A percentile compares a stretch with the other conserved stretches of the same genome.
Conservation (phyloP, 2,329 filamentous ascomycete genomes). For the Alternaria triticina region DNA sequence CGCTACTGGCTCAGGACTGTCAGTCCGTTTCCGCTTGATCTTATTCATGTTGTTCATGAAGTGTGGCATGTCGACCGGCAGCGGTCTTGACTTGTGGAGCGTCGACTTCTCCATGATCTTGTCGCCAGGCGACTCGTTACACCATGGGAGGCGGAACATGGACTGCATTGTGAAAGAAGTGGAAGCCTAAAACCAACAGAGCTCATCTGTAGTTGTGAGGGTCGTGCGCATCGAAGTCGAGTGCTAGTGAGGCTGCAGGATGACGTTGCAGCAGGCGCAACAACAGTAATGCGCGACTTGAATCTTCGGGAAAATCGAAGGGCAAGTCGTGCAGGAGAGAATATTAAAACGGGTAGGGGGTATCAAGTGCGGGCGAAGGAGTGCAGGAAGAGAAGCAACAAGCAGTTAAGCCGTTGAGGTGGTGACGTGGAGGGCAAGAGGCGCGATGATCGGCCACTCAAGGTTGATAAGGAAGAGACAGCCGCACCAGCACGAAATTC, state of each 20-base stretch:
- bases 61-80: slow-evolving; percentile 54
- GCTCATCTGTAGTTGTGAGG: slow-evolving; percentile 48
- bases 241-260: slow-evolving; percentile 32
- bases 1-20: slow-evolving; percentile 54
- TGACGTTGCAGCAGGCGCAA: slow-evolving; percentile 40
- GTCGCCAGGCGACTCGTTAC: slow-evolving; percentile 50
- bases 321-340: slow-evolving; percentile 16
- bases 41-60: slow-evolving; percentile 58
- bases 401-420: slow-evolving; percentile 38
- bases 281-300: slow-evolving; percentile 17
- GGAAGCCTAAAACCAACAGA: slow-evolving; percentile 45
- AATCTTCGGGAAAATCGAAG: slow-evolving; percentile 5
- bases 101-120: slow-evolving; percentile 53
- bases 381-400: slow-evolving; percentile 42
- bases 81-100: slow-evolving; percentile 51
- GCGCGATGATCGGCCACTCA: slow-evolving; percentile 39
- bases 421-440: slow-evolving; percentile 42
- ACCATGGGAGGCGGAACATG: slow-evolving; percentile 60
- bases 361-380: slow-evolving; percentile 42
- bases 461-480: slow-evolving; percentile 26
- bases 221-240: slow-evolving; percentile 41
- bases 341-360: slow-evolving; percentile 42
- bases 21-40: slow-evolving; percentile 65
- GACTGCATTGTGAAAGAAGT: slow-evolving; percentile 54
- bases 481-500: slow-evolving; percentile 26